Evolutionary conservation across 1,139 yeast genomes (phyloP).

Genomic region (Zygoascus hellenicus): DNA sequence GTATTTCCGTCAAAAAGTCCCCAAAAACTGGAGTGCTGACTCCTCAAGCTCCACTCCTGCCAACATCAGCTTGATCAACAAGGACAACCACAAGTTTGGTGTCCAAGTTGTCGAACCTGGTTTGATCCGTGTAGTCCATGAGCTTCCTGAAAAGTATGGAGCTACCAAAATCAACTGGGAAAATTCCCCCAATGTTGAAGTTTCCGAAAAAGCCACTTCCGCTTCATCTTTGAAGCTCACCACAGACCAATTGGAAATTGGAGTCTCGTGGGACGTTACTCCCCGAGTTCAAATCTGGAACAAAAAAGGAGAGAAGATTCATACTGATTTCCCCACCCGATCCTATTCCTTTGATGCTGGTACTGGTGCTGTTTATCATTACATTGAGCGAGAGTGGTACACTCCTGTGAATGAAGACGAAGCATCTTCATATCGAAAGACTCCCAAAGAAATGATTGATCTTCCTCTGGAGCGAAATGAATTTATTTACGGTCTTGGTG

Average conservation of each 20-base stretch:
- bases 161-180: slow-evolving; percentile 8
- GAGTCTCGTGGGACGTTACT: slow-evolving; percentile 1
- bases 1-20: slow-evolving; percentile 13
- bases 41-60: background rate
- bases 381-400: slow-evolving; percentile 12
- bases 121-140: slow-evolving; percentile 11
- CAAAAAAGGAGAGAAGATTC: slow-evolving; percentile 3
- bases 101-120: slow-evolving; percentile 12
- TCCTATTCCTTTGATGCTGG: slow-evolving; percentile 12
- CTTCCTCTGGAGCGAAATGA: slow-evolving; percentile 9
- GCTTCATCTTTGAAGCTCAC: background rate
- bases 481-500: slow-evolving; percentile 13
- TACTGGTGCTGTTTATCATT: slow-evolving; percentile 11
- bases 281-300: slow-evolving; percentile 7
- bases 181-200: background rate
- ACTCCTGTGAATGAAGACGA: slow-evolving; percentile 13
- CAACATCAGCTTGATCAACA: slow-evolving; percentile 5
- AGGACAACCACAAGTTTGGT: slow-evolving; percentile 6
- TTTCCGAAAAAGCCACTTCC: background rate
- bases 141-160: slow-evolving; percentile 4
- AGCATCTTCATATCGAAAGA: slow-evolving; percentile 10
- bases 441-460: slow-evolving; percentile 9
- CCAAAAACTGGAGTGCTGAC: slow-evolving; percentile 5
- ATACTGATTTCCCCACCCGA: slow-evolving; percentile 9
- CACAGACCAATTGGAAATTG: slow-evolving; percentile 5